Conservation (phyloP, 768 basidiomycete genomes). For the Rhizopogon sp. region DNA sequence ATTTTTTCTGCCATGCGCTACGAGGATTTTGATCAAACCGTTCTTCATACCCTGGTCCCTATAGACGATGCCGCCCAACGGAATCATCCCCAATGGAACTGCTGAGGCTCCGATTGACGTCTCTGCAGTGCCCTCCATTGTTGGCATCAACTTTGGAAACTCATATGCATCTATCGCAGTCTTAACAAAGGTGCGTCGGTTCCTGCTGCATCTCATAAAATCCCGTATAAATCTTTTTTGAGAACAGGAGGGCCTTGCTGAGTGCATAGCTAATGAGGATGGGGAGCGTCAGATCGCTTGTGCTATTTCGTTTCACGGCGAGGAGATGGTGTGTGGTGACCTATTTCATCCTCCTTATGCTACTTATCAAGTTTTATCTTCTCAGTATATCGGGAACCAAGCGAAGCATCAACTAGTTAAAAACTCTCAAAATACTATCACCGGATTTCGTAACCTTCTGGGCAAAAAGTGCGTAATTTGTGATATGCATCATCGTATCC, state of each 20-base stretch:
- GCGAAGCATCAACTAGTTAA: conserved; percentile 94
- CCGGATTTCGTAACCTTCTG: conserved; percentile 89
- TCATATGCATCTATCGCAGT: conserved; percentile 94
- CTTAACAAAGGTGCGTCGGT: conserved; percentile 73
- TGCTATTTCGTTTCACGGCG: conserved; percentile 85
- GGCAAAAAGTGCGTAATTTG: conserved; percentile 73
- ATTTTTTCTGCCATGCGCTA: neutral
- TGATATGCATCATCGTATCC: neutral
- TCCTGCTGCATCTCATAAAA: neutral
- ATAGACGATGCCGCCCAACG: conserved; percentile 37
- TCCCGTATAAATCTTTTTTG: neutral
- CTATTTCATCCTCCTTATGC: conserved; percentile 1
- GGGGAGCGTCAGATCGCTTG: conserved; percentile 98
- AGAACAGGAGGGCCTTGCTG: conserved; percentile 78
- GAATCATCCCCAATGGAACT: conserved; percentile 44
- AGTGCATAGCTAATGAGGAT: conserved; percentile 97
- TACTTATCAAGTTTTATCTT: conserved; percentile 8
- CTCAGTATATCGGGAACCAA: conserved; percentile 92
- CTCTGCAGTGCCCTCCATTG: conserved; percentile 46
- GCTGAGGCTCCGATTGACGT: conserved; percentile 36
- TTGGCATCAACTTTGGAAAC: conserved; percentile 97
- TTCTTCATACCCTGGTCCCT: neutral
- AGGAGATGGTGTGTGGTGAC: conserved; percentile 71
- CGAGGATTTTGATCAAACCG: neutral
- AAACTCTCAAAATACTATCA: conserved; percentile 90